phyloP scores from a whole-genome alignment of 305 asterid species.

The Solanum aculeatissimum region DNA sequence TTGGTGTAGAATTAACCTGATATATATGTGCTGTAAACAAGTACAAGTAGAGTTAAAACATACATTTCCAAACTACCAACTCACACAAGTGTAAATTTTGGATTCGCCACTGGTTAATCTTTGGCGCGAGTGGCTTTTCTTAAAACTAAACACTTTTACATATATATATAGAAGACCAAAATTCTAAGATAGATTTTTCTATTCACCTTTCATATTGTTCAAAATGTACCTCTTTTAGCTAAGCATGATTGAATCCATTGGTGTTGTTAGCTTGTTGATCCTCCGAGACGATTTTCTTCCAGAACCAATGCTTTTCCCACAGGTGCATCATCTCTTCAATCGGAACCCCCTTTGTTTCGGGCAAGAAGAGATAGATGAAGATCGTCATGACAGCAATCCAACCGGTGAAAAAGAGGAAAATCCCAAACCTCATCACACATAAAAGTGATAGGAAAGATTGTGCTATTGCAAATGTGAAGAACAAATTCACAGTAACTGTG shows the following conservation, averaged over 20 bases:
- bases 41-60: not conserved
- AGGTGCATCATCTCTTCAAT: constrained; percentile 75
- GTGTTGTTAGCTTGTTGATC: not conserved
- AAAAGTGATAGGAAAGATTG: constrained; percentile 70
- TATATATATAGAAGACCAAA: not conserved
- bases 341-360: constrained; percentile 92
- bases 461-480: constrained; percentile 80
- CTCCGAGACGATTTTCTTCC: constrained; percentile 43
- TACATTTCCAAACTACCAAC: not conserved
- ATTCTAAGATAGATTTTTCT: not conserved
- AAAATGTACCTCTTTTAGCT: not conserved
- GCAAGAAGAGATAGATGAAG: constrained; percentile 66
- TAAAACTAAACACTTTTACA: not conserved
- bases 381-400: constrained; percentile 77
- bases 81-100: not conserved
- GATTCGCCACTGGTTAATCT: not conserved
- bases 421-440: constrained; percentile 80
- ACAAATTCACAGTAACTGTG: constrained; percentile 76
- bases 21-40: not conserved
- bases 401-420: constrained; percentile 79
- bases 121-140: not conserved
- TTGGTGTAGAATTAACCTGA: not conserved
- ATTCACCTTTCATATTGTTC: not conserved
- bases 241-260: not conserved
- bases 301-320: constrained; percentile 91